phyloP scores from a whole-genome alignment of 345 rosid species.

The Corchorus capsularis region DNA sequence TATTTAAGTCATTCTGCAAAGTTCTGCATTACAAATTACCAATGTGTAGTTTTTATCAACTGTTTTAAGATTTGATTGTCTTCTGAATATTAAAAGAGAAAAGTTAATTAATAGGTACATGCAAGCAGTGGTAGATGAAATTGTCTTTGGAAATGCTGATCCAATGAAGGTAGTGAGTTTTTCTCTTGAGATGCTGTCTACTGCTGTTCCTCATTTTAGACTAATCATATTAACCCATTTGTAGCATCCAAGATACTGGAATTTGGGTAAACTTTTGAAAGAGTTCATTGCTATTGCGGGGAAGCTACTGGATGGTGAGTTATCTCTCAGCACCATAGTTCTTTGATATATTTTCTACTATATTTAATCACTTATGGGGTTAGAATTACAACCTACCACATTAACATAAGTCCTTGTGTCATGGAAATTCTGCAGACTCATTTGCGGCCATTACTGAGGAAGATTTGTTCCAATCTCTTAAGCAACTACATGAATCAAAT shows the following conservation, averaged over 20 bases:
- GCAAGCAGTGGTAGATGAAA: constrained; percentile 96
- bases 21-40: neutral
- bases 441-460: constrained; percentile 56
- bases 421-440: constrained; percentile 47
- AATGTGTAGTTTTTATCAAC: neutral
- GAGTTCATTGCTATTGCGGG: constrained; percentile 67
- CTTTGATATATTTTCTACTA: constrained; percentile 1
- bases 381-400: constrained; percentile 1
- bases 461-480: constrained; percentile 59
- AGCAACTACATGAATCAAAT: constrained; percentile 50
- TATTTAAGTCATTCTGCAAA: neutral
- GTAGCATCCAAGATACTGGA: constrained; percentile 89
- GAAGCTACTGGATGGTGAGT: constrained; percentile 68
- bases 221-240: constrained; percentile 27
- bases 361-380: neutral
- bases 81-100: constrained; percentile 15
- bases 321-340: neutral
- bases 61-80: constrained; percentile 11
- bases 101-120: constrained; percentile 61
- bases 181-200: constrained; percentile 16
- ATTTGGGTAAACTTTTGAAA: constrained; percentile 60
- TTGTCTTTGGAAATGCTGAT: constrained; percentile 63
- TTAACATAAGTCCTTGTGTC: constrained; percentile 14
- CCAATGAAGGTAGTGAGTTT: constrained; percentile 49
- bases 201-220: constrained; percentile 19